phyloP scores from a whole-genome alignment of 768 basidiomycete genomes.

The Tremella yokohamensis region DNA sequence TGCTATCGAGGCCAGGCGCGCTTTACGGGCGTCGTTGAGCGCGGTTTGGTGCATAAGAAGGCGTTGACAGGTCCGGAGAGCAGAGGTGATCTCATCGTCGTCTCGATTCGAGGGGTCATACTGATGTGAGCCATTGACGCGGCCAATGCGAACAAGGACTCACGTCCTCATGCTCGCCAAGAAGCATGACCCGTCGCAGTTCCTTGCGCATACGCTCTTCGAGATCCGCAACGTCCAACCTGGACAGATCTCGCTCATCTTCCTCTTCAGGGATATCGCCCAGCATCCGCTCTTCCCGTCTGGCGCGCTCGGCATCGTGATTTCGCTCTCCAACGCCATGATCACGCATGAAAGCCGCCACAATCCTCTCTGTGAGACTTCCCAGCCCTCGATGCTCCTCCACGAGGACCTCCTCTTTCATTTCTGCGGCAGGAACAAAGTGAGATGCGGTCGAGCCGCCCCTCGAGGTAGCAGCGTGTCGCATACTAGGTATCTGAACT shows the following conservation, averaged over 20 bases:
- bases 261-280: constrained; percentile 59
- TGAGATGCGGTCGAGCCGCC: constrained; percentile 15
- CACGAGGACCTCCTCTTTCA: constrained; percentile 66
- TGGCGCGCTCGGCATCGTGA: constrained; percentile 30
- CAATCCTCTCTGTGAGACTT: constrained; percentile 71
- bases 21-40: constrained; percentile 78
- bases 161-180: constrained; percentile 60
- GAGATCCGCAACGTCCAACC: constrained; percentile 56
- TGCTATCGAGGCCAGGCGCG: constrained; percentile 68
- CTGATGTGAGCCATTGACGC: constrained; percentile 17
- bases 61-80: constrained; percentile 80
- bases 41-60: constrained; percentile 72
- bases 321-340: constrained; percentile 26
- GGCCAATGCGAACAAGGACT: constrained; percentile 46
- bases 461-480: constrained; percentile 14
- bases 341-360: constrained; percentile 39
- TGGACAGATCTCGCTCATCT: constrained; percentile 70
- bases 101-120: constrained; percentile 58
- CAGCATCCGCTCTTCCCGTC: constrained; percentile 32
- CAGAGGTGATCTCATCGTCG: constrained; percentile 82
- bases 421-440: constrained; percentile 56
- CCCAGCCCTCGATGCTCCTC: constrained; percentile 80
- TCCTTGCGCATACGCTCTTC: constrained; percentile 54
- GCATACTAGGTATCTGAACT: constrained; percentile 32
- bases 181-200: constrained; percentile 52